Evolutionary conservation across 129 eudicot genomes (phyloP).

Genomic region (Ambrosia artemisiifolia): DNA sequence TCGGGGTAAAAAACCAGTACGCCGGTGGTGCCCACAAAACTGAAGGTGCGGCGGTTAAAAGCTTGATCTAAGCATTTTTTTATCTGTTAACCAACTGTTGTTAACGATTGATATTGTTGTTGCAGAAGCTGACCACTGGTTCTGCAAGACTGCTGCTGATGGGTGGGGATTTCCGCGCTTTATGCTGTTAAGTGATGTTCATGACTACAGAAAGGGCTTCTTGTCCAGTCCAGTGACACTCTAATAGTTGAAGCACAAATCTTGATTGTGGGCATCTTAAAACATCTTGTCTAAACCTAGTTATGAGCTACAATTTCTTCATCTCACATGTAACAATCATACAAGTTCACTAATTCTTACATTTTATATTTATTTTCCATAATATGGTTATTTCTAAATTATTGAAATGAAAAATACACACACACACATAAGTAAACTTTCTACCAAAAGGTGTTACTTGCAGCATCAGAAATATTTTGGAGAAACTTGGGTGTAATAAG

Average conservation of each 20-base stretch:
- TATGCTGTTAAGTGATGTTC: slow-evolving; percentile 29
- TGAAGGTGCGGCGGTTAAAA: slow-evolving; percentile 1
- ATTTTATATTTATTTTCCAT: too few species aligned
- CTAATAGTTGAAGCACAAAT: slow-evolving; percentile 33
- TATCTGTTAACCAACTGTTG: not conserved
- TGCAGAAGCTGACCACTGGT: slow-evolving; percentile 40
- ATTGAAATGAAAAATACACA: too few species aligned
- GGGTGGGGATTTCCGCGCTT: slow-evolving; percentile 36
- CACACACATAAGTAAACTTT: too few species aligned
- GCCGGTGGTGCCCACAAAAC: slow-evolving; percentile 9
- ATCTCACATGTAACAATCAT: not conserved
- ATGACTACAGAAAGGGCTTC: slow-evolving; percentile 25
- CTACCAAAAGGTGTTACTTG: too few species aligned
- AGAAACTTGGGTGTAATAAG: not conserved
- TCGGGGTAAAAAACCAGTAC: slow-evolving; percentile 24
- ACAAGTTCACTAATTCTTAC: too few species aligned
- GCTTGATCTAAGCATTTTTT: not conserved
- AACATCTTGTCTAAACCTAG: slow-evolving; percentile 13
- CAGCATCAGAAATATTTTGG: not conserved
- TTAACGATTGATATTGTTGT: not conserved
- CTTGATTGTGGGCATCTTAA: slow-evolving; percentile 28
- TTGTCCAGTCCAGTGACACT: slow-evolving; percentile 21
- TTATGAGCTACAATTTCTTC: not conserved
- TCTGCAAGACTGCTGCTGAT: slow-evolving; percentile 18
- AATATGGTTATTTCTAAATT: too few species aligned